Base-by-base conservation (phyloP, 2,329 filamentous ascomycete genomes). In the Ceratocystis huliohia region DNA sequence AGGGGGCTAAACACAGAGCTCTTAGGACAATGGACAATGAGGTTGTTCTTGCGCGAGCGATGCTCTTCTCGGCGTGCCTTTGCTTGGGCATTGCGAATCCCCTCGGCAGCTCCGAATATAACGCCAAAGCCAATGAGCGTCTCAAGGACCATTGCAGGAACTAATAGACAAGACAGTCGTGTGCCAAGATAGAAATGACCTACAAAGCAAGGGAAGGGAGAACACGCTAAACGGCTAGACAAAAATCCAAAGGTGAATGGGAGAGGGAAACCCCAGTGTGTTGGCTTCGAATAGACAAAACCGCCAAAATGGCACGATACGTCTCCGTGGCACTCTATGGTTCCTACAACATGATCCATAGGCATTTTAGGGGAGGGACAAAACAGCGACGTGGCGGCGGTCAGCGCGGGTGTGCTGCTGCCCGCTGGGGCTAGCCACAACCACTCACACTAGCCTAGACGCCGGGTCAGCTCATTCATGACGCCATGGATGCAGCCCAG, bases 41-140 rank as follows among this genome's bases (percentile, higher is more conserved):
- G 74, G 65, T 80, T 79, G 69, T 79, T 79, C 68, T 79, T 79
- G 63, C 78, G 74, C 68, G 74, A 76, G 64, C 79, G 75, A 69
- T 80, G 79, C 67, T 80, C 79, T 69, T 80, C 78, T 56, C 75
- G 75, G 53, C 75, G 76, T 3, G 75, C 73, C 69, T 78, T 78
- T n/a, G 76, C 73, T 70, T 80, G 78, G 7, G 78, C 78, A 46
- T 78, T 75, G 56, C 77, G 74, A 67, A 81, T 79, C 17, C 77
- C 78, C 70, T 81, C 79, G 22, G 77, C 75, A 0, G 77, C 74
- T 67, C 78, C 79, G 67, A 78, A 74, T 66, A 80, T 77, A 25
- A 78, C 76, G 50, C 74, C 75, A 66, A 78, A 76, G 56, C 75
- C 75, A 62, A 77, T 70, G 45, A 78, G 72, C 41, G 78, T 75